Evolutionary conservation across 2,329 filamentous ascomycete genomes (phyloP).

Genomic region (Penicillium hordei): DNA sequence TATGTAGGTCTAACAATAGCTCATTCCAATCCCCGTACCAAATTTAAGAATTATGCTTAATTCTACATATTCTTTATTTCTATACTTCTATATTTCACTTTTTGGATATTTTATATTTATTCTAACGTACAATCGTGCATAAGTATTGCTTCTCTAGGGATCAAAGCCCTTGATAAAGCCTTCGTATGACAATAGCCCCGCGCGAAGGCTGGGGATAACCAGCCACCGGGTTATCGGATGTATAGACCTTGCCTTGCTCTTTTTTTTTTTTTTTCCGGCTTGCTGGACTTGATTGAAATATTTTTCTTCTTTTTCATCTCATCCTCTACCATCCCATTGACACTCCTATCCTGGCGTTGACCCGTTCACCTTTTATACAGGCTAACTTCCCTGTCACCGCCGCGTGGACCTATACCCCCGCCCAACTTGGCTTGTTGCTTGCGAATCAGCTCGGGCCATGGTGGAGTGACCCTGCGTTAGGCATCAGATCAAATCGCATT

Average conservation of each 20-base stretch:
- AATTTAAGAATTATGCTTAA: conserved; percentile 1
- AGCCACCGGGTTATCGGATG: conserved; percentile 31
- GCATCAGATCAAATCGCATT: conserved; percentile 16
- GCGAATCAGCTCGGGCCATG: conserved; percentile 12
- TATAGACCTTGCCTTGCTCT: conserved; percentile 16
- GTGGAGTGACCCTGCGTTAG: conserved; percentile 20
- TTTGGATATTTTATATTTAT: not conserved
- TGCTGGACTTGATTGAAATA: not conserved
- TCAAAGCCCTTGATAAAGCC: not conserved
- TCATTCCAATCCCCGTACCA: not conserved
- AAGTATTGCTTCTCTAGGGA: not conserved
- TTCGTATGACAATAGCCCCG: conserved; percentile 15
- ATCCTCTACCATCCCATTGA: conserved; percentile 5
- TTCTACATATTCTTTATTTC: not conserved
- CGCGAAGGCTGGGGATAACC: conserved; percentile 31
- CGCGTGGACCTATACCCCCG: conserved; percentile 2
- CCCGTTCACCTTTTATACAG: not conserved
- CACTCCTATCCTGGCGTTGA: not conserved
- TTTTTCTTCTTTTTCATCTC: not conserved
- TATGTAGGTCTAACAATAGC: conserved; percentile 1
- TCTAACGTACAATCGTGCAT: not conserved
- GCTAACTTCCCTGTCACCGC: not conserved
- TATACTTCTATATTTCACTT: not conserved
- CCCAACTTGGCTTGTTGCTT: conserved; percentile 4
- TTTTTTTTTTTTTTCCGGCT: not conserved